Evolutionary conservation across 345 rosid species (phyloP).

Genomic region (Syzygium aqueum): DNA sequence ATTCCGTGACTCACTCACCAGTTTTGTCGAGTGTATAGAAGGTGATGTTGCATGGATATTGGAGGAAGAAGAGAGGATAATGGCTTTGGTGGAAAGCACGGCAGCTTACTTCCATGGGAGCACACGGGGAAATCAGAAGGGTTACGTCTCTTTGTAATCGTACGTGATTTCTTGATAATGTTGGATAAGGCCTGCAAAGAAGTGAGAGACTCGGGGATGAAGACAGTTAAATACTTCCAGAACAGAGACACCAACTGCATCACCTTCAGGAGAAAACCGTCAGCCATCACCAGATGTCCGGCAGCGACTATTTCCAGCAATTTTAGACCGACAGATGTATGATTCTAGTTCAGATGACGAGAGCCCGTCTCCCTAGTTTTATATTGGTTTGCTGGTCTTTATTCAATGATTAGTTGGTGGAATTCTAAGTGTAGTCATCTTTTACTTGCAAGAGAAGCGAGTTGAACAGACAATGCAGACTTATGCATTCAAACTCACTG

Average conservation of each 20-base stretch:
- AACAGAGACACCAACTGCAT: slow-evolving; percentile 17
- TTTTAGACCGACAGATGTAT: slow-evolving; percentile 37
- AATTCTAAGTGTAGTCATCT: background rate
- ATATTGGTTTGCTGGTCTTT: background rate
- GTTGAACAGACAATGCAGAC: background rate
- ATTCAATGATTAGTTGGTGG: background rate
- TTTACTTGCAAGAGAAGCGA: background rate
- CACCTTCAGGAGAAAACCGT: slow-evolving; percentile 17
- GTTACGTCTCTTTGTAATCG: slow-evolving; percentile 58
- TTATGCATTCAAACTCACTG: background rate
- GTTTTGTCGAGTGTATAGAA: slow-evolving; percentile 45
- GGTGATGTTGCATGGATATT: slow-evolving; percentile 35
- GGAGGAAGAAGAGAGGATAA: slow-evolving; percentile 65
- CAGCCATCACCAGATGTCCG: slow-evolving; percentile 30
- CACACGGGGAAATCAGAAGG: slow-evolving; percentile 68
- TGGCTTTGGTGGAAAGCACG: slow-evolving; percentile 52
- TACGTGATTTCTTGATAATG: slow-evolving; percentile 72
- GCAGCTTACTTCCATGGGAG: slow-evolving; percentile 83
- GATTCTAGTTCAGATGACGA: slow-evolving; percentile 61
- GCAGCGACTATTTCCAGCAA: slow-evolving; percentile 56
- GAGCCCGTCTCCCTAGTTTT: slow-evolving; percentile 14
- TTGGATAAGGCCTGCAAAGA: slow-evolving; percentile 68
- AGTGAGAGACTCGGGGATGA: slow-evolving; percentile 27
- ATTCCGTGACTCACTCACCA: slow-evolving; percentile 25
- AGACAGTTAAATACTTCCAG: slow-evolving; percentile 15